Base-by-base conservation (phyloP, 441 rosid species). In the Eruca vesicaria region DNA sequence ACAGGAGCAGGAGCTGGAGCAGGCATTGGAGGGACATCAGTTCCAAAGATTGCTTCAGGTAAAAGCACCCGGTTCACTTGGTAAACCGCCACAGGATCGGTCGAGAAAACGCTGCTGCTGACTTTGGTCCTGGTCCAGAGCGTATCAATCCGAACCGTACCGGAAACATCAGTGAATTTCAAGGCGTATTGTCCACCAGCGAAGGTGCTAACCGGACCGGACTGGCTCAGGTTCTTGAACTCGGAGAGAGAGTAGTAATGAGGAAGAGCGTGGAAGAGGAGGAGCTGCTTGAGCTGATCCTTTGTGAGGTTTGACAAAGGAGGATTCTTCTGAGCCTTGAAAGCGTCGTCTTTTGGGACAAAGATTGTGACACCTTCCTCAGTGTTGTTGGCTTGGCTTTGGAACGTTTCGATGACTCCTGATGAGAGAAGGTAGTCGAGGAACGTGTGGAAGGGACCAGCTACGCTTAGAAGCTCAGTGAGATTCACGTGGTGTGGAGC, bases 41-140 rank as follows among this genome's bases (percentile, higher is more conserved):
- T 90, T 31, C 99, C 99, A 43, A 91, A 95, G 78, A 93, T 93
- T 3, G 91, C 95, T 76, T 87, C 96, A 0, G 99, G 99, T 38
- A 95, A 84, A 33, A 95, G 91, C 74, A 93, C 94, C 9, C 76
- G 82, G 33, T 93, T 84, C 11, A 95, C 92, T 78, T 91, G 89
- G 82, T 91, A 95, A 19, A 95, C 36, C 5, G 99, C 96, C 15
- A 93, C 94, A 0, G 95, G 99, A 12, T 88, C 79, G 5, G 97
- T 90, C 6, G 99, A 88, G 75, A 75, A 82, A 52, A 95, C 96
- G 36, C 93, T 89, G 68, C 97, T 93, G 75, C 89, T 86, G 28
- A 95, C 79, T 82, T 84, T 89, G 4, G 99, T 95, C 76, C 70
- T 82, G 32, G 86, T 83, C 99, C 99, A 93, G 7, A 97, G 88